These are phyloP conservation scores for Acacia melanoxylon DNA, from an alignment of 306 rosid species.

Conservation along the genomic window DNA sequence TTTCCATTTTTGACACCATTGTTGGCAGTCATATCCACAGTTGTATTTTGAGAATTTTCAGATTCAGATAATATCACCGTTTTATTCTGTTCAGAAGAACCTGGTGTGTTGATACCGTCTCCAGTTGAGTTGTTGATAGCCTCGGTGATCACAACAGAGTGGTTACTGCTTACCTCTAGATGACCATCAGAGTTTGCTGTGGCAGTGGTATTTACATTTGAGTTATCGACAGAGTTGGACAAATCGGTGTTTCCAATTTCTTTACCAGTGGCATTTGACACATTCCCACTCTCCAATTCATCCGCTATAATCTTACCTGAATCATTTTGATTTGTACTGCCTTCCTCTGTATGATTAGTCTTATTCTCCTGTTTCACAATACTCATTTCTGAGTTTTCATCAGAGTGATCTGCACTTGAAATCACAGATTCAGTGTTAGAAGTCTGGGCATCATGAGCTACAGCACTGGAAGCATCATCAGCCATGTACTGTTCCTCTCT, in stretches of 20 bases:
- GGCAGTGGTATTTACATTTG: conserved; percentile 29
- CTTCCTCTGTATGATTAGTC: conserved; percentile 32
- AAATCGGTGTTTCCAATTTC: conserved; percentile 33
- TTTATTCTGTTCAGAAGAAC: conserved; percentile 45
- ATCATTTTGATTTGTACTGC: conserved; percentile 34
- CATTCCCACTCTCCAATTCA: conserved; percentile 32
- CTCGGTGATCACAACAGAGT: conserved; percentile 25
- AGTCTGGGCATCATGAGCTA: conserved; percentile 67
- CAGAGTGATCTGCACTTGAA: conserved; percentile 43
- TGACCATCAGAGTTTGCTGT: conserved; percentile 33
- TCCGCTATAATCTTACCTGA: conserved; percentile 43
- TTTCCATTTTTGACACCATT: conserved; percentile 32
- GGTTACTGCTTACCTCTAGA: conserved; percentile 39
- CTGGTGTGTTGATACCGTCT: conserved; percentile 17
- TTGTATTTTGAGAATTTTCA: conserved; percentile 28
- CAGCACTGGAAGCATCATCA: conserved; percentile 98
- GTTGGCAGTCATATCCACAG: conserved; percentile 28
- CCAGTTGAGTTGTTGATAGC: conserved; percentile 37
- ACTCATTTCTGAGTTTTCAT: conserved; percentile 37
- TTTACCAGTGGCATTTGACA: conserved; percentile 34
- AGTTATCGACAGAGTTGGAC: conserved; percentile 34
- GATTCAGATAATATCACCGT: conserved; percentile 24
- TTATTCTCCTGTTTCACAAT: conserved; percentile 35
- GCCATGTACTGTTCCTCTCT: conserved; percentile 91
- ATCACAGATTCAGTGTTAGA: conserved; percentile 45